Evolutionary conservation across 2,329 filamentous ascomycete species (phyloP), one percentile per base, ranked within the genome.

Genomic region (Aureobasidium uvarum): DNA sequence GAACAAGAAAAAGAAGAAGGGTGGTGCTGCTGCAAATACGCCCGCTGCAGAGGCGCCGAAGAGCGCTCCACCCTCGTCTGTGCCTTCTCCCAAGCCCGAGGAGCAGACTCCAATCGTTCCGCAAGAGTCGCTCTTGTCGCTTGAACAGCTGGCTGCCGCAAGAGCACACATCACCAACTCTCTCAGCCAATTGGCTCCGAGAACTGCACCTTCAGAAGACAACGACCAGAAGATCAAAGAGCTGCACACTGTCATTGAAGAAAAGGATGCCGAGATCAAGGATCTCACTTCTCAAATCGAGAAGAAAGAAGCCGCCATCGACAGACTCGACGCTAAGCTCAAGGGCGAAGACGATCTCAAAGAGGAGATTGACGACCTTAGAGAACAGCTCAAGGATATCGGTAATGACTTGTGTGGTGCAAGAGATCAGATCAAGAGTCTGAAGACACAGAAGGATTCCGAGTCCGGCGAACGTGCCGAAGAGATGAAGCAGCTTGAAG

Each of bases 361-460:
- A 31, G 93, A 96, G 71, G 93, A 98, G 77, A 90, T 97, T 66
- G 92, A 96, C 71, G 87, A 85, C 3, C 80, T 98, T 67, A 86
- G 89, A 59, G 91, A 96, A 65, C 90, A 93, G 69, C 80, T 98
- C 8, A 78, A 94, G 50, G 83, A 86, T 56, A 86, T 96, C 68
- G 92, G 92, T 11, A 86, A 92, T 70, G 91, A 96, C 67, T 89
- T 94, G 71, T 91, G 96, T 13, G 88, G 91, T 70, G 88, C 90
- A 16, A 94, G 92, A 76, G 87, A 95, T 70, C 87, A 85, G 74
- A 78, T 88, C 65, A 88, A 96, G 77, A 80, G 84, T 54, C 82
- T 96, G 0, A 83, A 87, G 68, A 81, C 81, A 0, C 89, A 94
- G 74, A 95, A 68, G 51, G 67, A 72, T 23, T 71, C 71, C 3